Conservation (phyloP, 2,329 filamentous ascomycete genomes). For the Magnaporthales sp. region DNA sequence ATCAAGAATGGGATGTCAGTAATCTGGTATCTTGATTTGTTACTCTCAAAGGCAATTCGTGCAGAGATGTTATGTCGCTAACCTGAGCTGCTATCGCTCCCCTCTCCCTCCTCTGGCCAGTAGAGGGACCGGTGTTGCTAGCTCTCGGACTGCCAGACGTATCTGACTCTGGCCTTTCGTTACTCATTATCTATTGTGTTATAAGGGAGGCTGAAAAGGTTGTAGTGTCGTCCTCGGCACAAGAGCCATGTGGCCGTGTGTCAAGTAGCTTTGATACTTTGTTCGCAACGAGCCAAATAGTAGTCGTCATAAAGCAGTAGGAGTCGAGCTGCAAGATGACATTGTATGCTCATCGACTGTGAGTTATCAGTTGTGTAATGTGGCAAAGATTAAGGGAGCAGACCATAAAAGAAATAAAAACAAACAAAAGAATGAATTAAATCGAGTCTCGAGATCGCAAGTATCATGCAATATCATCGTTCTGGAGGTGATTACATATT, state of each 20-base stretch:
- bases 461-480: not conserved
- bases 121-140: not conserved
- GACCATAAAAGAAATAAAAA: not conserved
- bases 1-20: not conserved
- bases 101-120: constrained; percentile 29
- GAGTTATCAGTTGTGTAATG: not conserved
- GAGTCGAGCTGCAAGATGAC: not conserved
- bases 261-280: not conserved
- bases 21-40: not conserved
- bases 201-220: not conserved
- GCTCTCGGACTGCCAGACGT: constrained; percentile 5
- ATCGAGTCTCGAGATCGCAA: not conserved
- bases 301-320: not conserved
- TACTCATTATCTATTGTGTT: constrained; percentile 1
- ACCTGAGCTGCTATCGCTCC: constrained; percentile 40
- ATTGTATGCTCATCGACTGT: not conserved
- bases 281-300: not conserved
- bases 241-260: not conserved
- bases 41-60: not conserved
- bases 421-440: not conserved
- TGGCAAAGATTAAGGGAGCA: not conserved
- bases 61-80: not conserved
- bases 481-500: not conserved
- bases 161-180: not conserved
- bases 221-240: not conserved